A percentile compares a stretch with the other conserved stretches of the same genome.
phyloP scores from a whole-genome alignment of 176 grass and related monocot species.

The Otatea glauca region DNA sequence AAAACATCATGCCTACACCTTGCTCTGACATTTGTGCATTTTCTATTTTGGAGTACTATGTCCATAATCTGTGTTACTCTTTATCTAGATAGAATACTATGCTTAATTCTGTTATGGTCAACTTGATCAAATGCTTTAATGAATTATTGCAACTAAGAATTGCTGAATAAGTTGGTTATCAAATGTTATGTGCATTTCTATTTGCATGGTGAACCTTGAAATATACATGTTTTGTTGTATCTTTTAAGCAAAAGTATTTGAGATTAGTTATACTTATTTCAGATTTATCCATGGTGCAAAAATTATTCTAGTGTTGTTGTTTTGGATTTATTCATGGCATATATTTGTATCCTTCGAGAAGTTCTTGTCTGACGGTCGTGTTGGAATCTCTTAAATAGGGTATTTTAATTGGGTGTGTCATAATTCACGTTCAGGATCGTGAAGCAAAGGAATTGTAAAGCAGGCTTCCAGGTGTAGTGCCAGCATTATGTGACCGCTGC shows the following conservation, averaged over 20 bases:
- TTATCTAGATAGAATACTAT: constrained; percentile 24
- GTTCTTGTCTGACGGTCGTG: constrained; percentile 71
- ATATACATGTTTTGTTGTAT: constrained; percentile 20
- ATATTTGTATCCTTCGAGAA: constrained; percentile 61
- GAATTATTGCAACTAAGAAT: constrained; percentile 42
- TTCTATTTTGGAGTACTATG: constrained; percentile 23
- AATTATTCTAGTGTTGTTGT: constrained; percentile 32
- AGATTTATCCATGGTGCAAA: constrained; percentile 41
- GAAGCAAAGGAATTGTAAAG: constrained; percentile 89
- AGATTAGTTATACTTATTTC: constrained; percentile 21
- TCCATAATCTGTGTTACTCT: background rate
- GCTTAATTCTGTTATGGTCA: constrained; percentile 15
- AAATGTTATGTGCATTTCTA: constrained; percentile 35
- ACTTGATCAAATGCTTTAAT: constrained; percentile 9
- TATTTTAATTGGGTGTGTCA: constrained; percentile 93
- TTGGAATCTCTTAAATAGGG: constrained; percentile 97
- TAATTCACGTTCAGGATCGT: constrained; percentile 85
- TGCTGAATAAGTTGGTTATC: constrained; percentile 1
- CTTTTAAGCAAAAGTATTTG: constrained; percentile 43
- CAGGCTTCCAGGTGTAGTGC: constrained; percentile 70
- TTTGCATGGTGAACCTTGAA: constrained; percentile 34
- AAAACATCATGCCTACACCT: constrained; percentile 7
- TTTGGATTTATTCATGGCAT: constrained; percentile 59
- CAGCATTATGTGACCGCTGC: constrained; percentile 56
- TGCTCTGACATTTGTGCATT: background rate